Evolutionary conservation across 164 flowering plant species (phyloP).

Genomic region (Vitis amurensis): DNA sequence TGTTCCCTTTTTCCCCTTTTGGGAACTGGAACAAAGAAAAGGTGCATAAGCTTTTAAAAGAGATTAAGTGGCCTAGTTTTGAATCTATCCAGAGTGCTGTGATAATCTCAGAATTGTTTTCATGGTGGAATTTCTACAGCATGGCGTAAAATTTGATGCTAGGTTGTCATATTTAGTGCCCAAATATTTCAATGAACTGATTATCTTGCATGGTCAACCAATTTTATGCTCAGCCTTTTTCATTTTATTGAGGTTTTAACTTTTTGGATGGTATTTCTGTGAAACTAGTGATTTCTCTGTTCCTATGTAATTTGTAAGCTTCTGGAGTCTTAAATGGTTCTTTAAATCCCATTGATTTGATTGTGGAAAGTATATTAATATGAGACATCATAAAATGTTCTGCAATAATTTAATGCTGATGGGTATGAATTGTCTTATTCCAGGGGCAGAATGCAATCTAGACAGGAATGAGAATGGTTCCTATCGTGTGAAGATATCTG

Average conservation of each 20-base stretch:
- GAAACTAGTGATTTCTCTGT: not conserved
- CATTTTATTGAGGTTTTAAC: not conserved
- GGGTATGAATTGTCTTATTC: conserved; percentile 5
- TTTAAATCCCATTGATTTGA: not conserved
- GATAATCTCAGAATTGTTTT: not conserved
- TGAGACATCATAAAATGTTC: not conserved
- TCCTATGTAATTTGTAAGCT: not conserved
- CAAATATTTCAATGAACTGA: not conserved
- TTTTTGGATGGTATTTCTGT: not conserved
- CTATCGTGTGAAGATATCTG: conserved; percentile 69
- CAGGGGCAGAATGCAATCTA: conserved; percentile 59
- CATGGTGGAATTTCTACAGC: not conserved
- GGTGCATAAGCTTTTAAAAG: not conserved
- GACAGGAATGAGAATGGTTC: conserved; percentile 68
- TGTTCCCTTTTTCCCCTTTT: too few relatives aligned
- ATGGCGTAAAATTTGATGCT: not conserved
- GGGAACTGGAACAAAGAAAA: too few relatives aligned
- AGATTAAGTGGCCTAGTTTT: not conserved
- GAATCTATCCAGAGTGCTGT: not conserved
- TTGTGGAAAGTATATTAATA: not conserved
- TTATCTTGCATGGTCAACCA: not conserved
- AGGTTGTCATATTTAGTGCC: not conserved
- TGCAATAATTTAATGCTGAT: not conserved
- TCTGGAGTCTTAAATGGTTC: not conserved
- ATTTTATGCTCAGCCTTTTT: not conserved